A percentile compares a stretch with the other conserved stretches of the same genome.
Conservation (phyloP, 331 rosid genomes). For the Quercus lobata region DNA sequence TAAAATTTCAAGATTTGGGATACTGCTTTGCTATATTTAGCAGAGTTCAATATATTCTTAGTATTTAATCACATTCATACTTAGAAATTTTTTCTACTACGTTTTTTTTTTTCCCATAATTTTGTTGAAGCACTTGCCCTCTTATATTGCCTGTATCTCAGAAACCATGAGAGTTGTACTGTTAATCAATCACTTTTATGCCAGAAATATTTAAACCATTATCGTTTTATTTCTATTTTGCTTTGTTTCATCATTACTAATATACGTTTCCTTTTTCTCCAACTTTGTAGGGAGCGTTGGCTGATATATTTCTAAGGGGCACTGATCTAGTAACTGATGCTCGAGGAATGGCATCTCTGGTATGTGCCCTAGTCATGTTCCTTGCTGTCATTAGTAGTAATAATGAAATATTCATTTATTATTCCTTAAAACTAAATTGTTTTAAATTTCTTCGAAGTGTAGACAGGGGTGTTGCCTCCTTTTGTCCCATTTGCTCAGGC, state of each 20-base stretch:
- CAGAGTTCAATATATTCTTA: not conserved
- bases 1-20: not conserved
- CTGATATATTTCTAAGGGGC: constrained; percentile 84
- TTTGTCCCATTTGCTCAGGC: constrained; percentile 98
- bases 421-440: constrained; percentile 14
- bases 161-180: not conserved
- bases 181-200: not conserved
- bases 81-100: not conserved
- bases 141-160: too few relatives aligned
- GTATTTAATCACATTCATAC: not conserved
- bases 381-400: not conserved
- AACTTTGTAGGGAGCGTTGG: constrained; percentile 75
- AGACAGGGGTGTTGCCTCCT: constrained; percentile 92
- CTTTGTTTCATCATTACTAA: not conserved
- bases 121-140: not conserved
- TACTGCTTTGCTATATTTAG: not conserved
- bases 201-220: not conserved
- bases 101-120: not conserved
- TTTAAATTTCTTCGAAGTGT: constrained; percentile 19
- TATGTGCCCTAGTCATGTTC: constrained; percentile 18
- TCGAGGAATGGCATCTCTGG: constrained; percentile 92
- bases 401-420: not conserved
- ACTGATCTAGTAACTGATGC: constrained; percentile 64
- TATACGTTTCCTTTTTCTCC: not conserved
- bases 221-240: not conserved